Evolutionary conservation across 768 basidiomycete genomes (phyloP).

Genomic region (Suillus bovinus): DNA sequence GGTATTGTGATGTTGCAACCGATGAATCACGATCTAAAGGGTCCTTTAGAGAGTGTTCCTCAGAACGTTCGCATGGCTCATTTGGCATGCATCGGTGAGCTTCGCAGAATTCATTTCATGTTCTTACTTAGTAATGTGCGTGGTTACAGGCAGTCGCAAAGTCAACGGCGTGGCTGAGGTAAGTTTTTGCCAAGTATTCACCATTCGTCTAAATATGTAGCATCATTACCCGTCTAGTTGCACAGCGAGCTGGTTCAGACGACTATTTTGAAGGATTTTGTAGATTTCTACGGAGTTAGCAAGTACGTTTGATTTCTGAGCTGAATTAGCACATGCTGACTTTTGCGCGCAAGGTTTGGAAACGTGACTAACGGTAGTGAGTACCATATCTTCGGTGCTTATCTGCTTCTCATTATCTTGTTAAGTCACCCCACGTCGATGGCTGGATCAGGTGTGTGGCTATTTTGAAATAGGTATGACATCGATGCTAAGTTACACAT

Average conservation of each 20-base stretch:
- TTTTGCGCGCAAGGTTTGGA: conserved; percentile 50
- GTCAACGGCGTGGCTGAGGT: conserved; percentile 97
- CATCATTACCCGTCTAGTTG: conserved; percentile 42
- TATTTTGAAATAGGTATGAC: not conserved
- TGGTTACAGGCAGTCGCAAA: conserved; percentile 61
- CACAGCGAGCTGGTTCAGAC: conserved; percentile 88
- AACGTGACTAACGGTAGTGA: conserved; percentile 93
- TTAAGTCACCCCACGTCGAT: conserved; percentile 86
- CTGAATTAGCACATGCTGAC: conserved; percentile 14
- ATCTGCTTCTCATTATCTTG: not conserved
- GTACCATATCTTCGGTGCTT: conserved; percentile 27
- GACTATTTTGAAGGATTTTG: conserved; percentile 88
- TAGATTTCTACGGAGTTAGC: conserved; percentile 87
- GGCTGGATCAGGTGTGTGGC: conserved; percentile 72
- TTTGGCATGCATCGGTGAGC: conserved; percentile 77
- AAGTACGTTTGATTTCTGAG: conserved; percentile 42
- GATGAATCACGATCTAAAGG: not conserved
- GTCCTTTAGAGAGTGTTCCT: conserved; percentile 69
- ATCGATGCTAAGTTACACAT: conserved; percentile 6
- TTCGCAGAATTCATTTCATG: conserved; percentile 3
- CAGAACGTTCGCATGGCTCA: conserved; percentile 90
- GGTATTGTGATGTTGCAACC: conserved; percentile 40
- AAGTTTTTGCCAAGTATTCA: not conserved
- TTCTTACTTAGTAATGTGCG: not conserved
- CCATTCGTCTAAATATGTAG: not conserved